Percentiles rank a stretch among this genome's conserved stretches.
Conservation (phyloP, 148 eudicot genomes). For the Heliosperma pusillum region DNA sequence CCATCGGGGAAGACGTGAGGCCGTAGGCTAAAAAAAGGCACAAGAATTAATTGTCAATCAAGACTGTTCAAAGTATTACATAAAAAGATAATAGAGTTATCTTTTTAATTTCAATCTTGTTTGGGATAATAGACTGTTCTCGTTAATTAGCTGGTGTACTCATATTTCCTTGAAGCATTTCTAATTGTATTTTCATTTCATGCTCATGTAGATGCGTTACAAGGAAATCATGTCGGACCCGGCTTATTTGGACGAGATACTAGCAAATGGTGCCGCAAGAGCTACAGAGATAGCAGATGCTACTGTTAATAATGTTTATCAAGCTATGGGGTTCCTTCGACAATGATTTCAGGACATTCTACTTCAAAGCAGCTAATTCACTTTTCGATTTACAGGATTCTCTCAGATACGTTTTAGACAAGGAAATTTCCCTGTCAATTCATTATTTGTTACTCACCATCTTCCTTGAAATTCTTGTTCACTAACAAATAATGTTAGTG, state of each 20-base stretch:
- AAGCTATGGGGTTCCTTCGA: constrained; percentile 87
- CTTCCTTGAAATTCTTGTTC: neutral
- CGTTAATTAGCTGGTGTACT: too few relatives aligned
- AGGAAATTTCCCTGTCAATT: neutral
- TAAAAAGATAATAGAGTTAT: too few relatives aligned
- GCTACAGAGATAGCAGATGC: constrained; percentile 73
- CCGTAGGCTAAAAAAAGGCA: neutral
- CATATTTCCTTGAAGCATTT: neutral
- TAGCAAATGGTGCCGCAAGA: constrained; percentile 76
- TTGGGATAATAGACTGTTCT: too few relatives aligned
- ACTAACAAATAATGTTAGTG: neutral
- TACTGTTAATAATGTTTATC: constrained; percentile 69
- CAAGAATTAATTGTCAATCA: too few relatives aligned
- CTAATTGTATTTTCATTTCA: neutral
- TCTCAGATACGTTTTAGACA: neutral
- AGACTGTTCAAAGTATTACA: too few relatives aligned
- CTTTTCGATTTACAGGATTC: neutral
- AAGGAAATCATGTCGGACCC: constrained; percentile 67
- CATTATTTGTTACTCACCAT: neutral
- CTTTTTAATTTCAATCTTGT: too few relatives aligned
- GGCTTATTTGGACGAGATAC: constrained; percentile 56
- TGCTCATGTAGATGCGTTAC: constrained; percentile 53
- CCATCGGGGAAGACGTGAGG: neutral
- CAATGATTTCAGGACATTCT: constrained; percentile 27
- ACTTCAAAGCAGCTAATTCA: neutral